Conservation (phyloP, 1,139 yeast genomes). For the Scheffersomyces titani region DNA sequence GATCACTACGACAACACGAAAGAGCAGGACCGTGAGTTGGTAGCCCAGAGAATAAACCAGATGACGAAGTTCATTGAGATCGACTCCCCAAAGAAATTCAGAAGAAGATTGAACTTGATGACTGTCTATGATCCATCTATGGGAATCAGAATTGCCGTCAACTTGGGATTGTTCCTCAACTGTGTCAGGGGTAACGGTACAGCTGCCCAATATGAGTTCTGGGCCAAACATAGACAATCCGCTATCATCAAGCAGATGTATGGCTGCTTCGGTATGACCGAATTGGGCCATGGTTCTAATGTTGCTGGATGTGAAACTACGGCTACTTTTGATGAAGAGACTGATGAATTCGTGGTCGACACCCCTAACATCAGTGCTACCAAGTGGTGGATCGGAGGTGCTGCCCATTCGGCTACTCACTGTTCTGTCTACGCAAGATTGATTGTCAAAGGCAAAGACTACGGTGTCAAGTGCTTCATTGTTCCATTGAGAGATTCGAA, state of each 20-base stretch:
- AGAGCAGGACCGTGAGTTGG: constrained; percentile 50
- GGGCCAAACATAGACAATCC: constrained; percentile 79
- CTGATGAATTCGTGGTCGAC: constrained; percentile 70
- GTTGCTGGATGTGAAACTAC: constrained; percentile 94
- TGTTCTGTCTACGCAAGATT: constrained; percentile 79
- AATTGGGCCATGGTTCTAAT: constrained; percentile 90
- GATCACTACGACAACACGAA: constrained; percentile 56
- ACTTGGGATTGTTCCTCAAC: constrained; percentile 68
- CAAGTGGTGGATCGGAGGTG: constrained; percentile 99
- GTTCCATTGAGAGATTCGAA: constrained; percentile 81
- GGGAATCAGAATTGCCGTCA: constrained; percentile 56
- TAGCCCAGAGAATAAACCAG: constrained; percentile 43
- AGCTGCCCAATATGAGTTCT: constrained; percentile 58
- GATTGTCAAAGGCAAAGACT: constrained; percentile 77
- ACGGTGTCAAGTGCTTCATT: constrained; percentile 88
- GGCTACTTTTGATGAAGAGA: constrained; percentile 69
- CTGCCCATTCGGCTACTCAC: constrained; percentile 92
- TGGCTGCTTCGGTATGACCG: constrained; percentile 95
- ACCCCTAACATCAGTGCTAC: constrained; percentile 93
- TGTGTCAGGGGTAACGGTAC: constrained; percentile 78
- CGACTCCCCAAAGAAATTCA: constrained; percentile 43
- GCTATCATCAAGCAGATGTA: constrained; percentile 63
- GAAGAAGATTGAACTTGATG: constrained; percentile 44
- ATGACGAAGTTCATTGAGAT: constrained; percentile 49
- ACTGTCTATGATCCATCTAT: constrained; percentile 63